Evolutionary conservation across 257 asterid species (phyloP), one percentile per base, ranked within the genome.

Genomic region (Forsythia viridissima): DNA sequence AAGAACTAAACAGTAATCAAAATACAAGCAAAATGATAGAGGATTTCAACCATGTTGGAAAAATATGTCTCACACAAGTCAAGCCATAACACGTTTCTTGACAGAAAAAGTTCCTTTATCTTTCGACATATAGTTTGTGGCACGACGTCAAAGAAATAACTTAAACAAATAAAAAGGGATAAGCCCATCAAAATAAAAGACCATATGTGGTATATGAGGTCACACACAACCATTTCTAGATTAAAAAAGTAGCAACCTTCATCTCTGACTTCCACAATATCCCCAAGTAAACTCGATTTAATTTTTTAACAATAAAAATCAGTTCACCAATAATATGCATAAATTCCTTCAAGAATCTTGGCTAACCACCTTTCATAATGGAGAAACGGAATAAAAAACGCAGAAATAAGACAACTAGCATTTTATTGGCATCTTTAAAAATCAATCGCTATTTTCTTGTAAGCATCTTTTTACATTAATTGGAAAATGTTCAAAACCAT

Each of bases 221-320:
- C 71, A 66, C 36, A 70, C 15, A 70, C 15, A 40, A 38, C 20
- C 74, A 70, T 70, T 48, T 48, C 57, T 48, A 15, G 57, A 7
- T 46, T 39, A n/a, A 70, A 20, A 70, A 70, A 40, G 51, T 30
- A 70, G 43, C 73, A 72, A 80, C 69, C 67, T 75, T 78, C 66
- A 67, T 59, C 42, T 48, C 83, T 83, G 85, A 86, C 85, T 86
- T 81, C 43, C 72, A 63, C 41, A 78, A 74, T 80, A 57, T 75
- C 80, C 72, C 87, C 85, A 80, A 77, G 51, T 73, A 40, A 51
- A 80, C 67, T 72, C 66, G 71, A 75, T 39, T 12, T 71, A 51
- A 71, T 79, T 78, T 44, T 78, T 18, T 68, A 76, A 78, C 77
- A 73, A 73, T 16, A 73, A 77, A 78, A 66, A 65, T 16, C 72